Evolutionary conservation across 345 rosid genomes (phyloP).

Genomic region (Citrus sp.): DNA sequence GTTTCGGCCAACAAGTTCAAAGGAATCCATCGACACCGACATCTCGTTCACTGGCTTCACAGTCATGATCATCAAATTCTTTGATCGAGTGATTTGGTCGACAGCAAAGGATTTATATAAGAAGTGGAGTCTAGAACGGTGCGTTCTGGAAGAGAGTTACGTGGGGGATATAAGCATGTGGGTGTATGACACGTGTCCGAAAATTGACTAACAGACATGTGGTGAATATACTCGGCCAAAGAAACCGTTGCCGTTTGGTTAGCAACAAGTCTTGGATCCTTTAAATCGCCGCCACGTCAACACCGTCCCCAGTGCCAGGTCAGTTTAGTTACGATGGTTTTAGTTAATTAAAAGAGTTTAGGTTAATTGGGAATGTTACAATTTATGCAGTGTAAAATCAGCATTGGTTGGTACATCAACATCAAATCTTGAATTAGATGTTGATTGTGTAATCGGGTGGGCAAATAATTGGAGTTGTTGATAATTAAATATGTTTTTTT

Average conservation of each 20-base stretch:
- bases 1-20: not conserved
- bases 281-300: not conserved
- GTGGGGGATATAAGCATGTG: not conserved
- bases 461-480: not conserved
- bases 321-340: not conserved
- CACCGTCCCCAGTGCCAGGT: not conserved
- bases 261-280: slow-evolving; percentile 2
- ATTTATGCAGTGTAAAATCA: not conserved
- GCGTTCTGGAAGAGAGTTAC: not conserved
- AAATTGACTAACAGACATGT: not conserved
- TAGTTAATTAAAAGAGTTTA: not conserved
- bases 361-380: not conserved
- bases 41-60: slow-evolving; percentile 1
- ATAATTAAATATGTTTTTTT: not conserved
- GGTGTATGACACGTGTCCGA: not conserved
- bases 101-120: not conserved
- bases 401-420: not conserved
- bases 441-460: not conserved
- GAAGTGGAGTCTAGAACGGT: not conserved
- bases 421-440: not conserved
- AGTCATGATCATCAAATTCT: not conserved
- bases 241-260: slow-evolving; percentile 21
- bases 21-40: not conserved
- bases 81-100: not conserved
- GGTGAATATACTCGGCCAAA: not conserved